These are phyloP conservation scores for Aspergillus campestris DNA, from an alignment of 495 filamentous ascomycete genomes.

Conservation along the genomic window DNA sequence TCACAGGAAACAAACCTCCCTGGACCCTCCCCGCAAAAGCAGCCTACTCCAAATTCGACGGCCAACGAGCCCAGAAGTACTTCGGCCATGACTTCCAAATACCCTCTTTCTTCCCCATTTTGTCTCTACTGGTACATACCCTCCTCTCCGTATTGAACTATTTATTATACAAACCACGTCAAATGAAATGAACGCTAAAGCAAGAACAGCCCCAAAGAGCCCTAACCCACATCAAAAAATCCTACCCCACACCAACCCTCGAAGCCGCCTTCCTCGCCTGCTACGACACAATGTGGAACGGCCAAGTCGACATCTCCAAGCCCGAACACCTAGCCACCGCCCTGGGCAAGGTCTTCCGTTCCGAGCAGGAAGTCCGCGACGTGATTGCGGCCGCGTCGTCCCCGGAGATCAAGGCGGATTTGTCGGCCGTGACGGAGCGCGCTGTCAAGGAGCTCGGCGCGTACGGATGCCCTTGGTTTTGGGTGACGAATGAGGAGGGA, in stretches of 20 bases:
- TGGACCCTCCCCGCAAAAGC: conserved; percentile 63
- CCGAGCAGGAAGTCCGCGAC: conserved; percentile 30
- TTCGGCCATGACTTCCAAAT: conserved; percentile 38
- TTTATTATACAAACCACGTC: not conserved
- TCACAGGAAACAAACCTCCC: conserved; percentile 61
- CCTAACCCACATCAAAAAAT: conserved; percentile 53
- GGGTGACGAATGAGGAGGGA: conserved; percentile 52
- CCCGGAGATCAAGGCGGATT: conserved; percentile 48
- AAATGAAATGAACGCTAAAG: not conserved
- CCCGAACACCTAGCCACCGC: conserved; percentile 28
- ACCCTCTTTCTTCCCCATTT: conserved; percentile 44
- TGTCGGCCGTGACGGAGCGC: conserved; percentile 50
- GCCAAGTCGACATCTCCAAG: conserved; percentile 40
- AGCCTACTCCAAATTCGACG: conserved; percentile 45
- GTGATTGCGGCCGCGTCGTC: conserved; percentile 43
- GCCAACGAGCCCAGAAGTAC: conserved; percentile 44
- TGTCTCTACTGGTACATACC: conserved; percentile 33
- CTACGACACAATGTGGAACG: conserved; percentile 40
- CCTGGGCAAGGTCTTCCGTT: conserved; percentile 26
- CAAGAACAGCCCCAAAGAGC: conserved; percentile 50
- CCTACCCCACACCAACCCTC: conserved; percentile 32
- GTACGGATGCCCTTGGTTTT: conserved; percentile 70
- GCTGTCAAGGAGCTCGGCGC: conserved; percentile 52
- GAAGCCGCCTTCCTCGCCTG: conserved; percentile 36
- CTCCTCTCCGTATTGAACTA: not conserved